A percentile compares a stretch with the other conserved stretches of the same genome.
Conservation (phyloP, 1,284 basidiomycete species). For the Vanrija humicola region DNA sequence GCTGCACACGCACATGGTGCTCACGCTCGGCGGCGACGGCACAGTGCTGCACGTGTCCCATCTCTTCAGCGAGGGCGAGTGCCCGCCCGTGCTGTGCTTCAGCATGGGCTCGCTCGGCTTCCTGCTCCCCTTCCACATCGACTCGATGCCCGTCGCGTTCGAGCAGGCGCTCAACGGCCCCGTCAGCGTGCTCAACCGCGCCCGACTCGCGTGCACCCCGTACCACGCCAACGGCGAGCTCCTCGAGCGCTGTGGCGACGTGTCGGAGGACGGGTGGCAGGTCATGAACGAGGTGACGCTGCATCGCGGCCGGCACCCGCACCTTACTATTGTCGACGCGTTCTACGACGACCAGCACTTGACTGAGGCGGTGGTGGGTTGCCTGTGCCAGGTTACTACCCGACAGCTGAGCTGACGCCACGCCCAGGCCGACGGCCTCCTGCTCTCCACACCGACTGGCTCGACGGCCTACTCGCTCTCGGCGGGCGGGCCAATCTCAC, state of each 20-base stretch:
- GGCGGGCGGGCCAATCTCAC: conserved; percentile 92
- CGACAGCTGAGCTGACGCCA: not conserved
- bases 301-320: conserved; percentile 85
- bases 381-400: not conserved
- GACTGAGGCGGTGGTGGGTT: conserved; percentile 85
- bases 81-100: conserved; percentile 92
- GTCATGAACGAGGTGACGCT: conserved; percentile 97
- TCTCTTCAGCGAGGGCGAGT: conserved; percentile 76
- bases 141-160: conserved; percentile 61
- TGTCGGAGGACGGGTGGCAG: conserved; percentile 66
- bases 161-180: conserved; percentile 59
- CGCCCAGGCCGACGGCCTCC: conserved; percentile 81
- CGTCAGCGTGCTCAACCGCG: conserved; percentile 68
- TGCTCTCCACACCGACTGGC: conserved; percentile 92
- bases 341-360: conserved; percentile 94
- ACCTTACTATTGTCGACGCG: conserved; percentile 89
- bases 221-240: conserved; percentile 59
- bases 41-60: conserved; percentile 93
- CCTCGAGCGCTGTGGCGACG: conserved; percentile 48
- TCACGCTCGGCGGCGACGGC: conserved; percentile 91
- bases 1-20: conserved; percentile 66
- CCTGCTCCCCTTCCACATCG: conserved; percentile 73
- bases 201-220: conserved; percentile 78
- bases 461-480: conserved; percentile 96
- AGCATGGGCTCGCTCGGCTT: conserved; percentile 96